Evolutionary conservation across 768 basidiomycete genomes (phyloP), one percentile per base, ranked within the genome.

Genomic region (Boletales sp.): DNA sequence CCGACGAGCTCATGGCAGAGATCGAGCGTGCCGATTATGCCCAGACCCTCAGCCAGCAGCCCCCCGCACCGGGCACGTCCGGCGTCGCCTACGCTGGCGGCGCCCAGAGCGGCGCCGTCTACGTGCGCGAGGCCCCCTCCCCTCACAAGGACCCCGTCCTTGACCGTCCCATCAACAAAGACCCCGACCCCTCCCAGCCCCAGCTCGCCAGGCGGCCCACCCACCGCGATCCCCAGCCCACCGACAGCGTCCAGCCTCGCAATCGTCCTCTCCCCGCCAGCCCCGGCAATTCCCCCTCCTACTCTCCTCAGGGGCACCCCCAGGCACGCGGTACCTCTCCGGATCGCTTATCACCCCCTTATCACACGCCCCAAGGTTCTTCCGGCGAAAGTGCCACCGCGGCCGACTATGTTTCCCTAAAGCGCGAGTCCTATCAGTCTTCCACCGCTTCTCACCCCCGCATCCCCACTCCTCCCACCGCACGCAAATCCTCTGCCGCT

Each of bases 331-430:
- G 64, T 1, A 72, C 75, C n/a, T 77, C 76, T 5, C 78, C 83
- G 12, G 83, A 86, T 61, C 78, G 76, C 31, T 57, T 58, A 37
- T 79, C 80, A 15, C 80, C 80, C 2, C 62, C 71, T 41, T 81
- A 76, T 60, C 75, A 76, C 52, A 70, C 73, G 3, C 75, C 79
- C 8, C 66, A 77, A 28, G 71, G 73, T 31, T 71, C 76, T 44
- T 74, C 80, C 31, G 75, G 73, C 3, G 71, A 74, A 52, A 66
- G 70, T 37, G 62, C 72, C 57, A 46, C 70, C 63, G 50, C 69
- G 57, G 62, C 56, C 37, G 73, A 70, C 1, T 82, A 80, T 53
- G 64, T 72, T 8, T 75, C 78, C 55, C 44, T 50, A 18, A 70
- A 74, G 46, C 80, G 77, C 37, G 80, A 81, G 32, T 66, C 75